A percentile compares a stretch with the other conserved stretches of the same genome.
Conservation (phyloP, 495 filamentous ascomycete species). For the Aspergillus mulundensis region DNA sequence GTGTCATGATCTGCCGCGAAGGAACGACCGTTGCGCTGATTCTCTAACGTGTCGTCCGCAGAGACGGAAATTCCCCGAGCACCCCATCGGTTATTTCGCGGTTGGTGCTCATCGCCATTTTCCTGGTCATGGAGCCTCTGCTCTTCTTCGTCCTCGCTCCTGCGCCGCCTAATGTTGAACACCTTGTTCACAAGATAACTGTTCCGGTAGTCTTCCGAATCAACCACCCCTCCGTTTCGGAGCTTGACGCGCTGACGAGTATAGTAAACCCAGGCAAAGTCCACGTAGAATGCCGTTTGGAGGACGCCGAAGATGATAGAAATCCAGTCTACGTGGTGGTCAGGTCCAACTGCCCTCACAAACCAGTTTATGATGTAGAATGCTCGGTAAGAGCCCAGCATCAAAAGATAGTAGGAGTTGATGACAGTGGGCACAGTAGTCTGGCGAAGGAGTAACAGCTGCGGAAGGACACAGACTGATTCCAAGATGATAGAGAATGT, state of each 20-base stretch:
- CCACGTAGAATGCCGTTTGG: conserved; percentile 86
- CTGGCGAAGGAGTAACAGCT: conserved; percentile 86
- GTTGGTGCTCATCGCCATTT: conserved; percentile 20
- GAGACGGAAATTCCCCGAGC: conserved; percentile 72
- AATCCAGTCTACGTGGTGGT: conserved; percentile 63
- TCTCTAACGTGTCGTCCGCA: conserved; percentile 68
- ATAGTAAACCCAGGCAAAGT: conserved; percentile 98
- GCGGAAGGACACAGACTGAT: conserved; percentile 84
- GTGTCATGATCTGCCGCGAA: conserved; percentile 11
- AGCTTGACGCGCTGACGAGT: conserved; percentile 91
- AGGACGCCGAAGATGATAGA: conserved; percentile 80
- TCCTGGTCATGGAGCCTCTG: conserved; percentile 35
- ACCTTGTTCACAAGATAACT: conserved; percentile 66
- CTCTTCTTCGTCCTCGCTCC: conserved; percentile 32
- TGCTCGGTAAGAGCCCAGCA: conserved; percentile 82
- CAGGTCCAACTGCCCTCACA: conserved; percentile 54
- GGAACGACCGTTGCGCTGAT: conserved; percentile 30
- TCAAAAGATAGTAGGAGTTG: conserved; percentile 87
- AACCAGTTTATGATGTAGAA: conserved; percentile 96
- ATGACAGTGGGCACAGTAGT: conserved; percentile 95
- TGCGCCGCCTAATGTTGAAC: conserved; percentile 34
- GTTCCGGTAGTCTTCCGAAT: conserved; percentile 79
- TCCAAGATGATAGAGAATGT: conserved; percentile 88
- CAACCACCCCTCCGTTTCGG: conserved; percentile 84
- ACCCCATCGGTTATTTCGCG: conserved; percentile 62